These are phyloP conservation scores for Mortierella sp. DNA, from an alignment of 371 early-diverging fungal genomes.

Conservation along the genomic window DNA sequence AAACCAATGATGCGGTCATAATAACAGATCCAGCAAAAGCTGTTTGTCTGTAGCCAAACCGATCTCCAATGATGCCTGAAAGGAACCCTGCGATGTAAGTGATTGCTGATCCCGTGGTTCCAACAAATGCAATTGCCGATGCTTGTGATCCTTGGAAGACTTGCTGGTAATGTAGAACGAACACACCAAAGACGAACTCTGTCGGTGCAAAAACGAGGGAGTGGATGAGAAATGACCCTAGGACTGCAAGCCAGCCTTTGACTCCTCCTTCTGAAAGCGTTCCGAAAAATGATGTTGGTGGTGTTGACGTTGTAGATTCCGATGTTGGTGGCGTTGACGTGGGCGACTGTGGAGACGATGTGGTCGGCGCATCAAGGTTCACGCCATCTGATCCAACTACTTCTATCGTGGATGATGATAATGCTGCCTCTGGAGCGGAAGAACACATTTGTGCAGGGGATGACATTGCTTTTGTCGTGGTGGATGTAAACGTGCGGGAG, in stretches of 20 bases:
- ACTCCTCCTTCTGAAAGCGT: conserved; percentile 38
- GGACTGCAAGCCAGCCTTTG: conserved; percentile 70
- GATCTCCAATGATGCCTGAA: conserved; percentile 53
- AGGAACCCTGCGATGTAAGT: conserved; percentile 58
- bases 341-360: too few species aligned
- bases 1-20: conserved; percentile 52
- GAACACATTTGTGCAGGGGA: too few species aligned
- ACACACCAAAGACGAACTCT: conserved; percentile 59
- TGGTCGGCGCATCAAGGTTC: too few species aligned
- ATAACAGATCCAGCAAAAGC: conserved; percentile 54
- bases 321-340: too few species aligned
- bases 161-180: conserved; percentile 56
- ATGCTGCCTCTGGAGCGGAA: too few species aligned
- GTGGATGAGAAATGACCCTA: conserved; percentile 64
- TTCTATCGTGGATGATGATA: too few species aligned
- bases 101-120: conserved; percentile 55
- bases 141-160: conserved; percentile 44
- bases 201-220: conserved; percentile 63
- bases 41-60: conserved; percentile 55
- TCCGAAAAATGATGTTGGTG: too few species aligned
- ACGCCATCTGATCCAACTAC: too few species aligned
- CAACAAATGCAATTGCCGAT: conserved; percentile 59
- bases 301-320: too few species aligned
- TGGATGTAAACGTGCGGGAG: too few species aligned
- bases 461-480: too few species aligned